Conservation (phyloP, 2,329 filamentous ascomycete genomes). For the Sarocladium strictum region DNA sequence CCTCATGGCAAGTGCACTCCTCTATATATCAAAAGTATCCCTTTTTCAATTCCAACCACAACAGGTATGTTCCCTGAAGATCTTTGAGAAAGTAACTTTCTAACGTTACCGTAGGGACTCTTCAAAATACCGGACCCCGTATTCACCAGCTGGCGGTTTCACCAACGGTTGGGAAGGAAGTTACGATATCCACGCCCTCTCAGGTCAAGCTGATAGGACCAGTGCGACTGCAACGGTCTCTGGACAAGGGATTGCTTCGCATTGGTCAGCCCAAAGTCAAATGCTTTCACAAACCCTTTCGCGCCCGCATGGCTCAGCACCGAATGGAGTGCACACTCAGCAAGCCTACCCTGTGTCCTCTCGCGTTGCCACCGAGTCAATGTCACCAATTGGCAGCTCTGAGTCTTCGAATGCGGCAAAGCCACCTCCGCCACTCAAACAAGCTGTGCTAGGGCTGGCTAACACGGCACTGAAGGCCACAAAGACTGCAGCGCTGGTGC, state of each 20-base stretch:
- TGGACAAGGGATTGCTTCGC: background rate
- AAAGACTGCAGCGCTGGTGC: slow-evolving; percentile 25
- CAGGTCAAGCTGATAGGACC: slow-evolving; percentile 17
- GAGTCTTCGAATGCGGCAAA: background rate
- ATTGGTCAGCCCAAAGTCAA: too few relatives aligned
- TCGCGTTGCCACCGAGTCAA: background rate
- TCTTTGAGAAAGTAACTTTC: background rate
- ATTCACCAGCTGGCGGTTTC: slow-evolving; percentile 50
- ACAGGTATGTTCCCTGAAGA: slow-evolving; percentile 35
- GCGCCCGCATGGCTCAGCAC: too few relatives aligned
- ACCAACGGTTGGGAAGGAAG: slow-evolving; percentile 56
- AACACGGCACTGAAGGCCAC: slow-evolving; percentile 19
- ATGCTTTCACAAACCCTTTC: too few relatives aligned
- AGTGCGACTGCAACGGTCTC: too few relatives aligned
- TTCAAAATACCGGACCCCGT: slow-evolving; percentile 53
- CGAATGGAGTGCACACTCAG: background rate
- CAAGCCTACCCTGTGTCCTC: background rate
- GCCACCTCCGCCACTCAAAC: background rate
- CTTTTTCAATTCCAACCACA: slow-evolving; percentile 56
- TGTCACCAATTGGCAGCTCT: background rate
- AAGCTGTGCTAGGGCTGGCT: background rate
- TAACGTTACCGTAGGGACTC: slow-evolving; percentile 35
- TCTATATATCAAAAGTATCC: slow-evolving; percentile 47
- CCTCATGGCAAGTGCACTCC: slow-evolving; percentile 27
- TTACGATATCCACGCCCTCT: slow-evolving; percentile 37